Base-by-base conservation (phyloP, 768 basidiomycete genomes). In the Mycena haematopus region DNA sequence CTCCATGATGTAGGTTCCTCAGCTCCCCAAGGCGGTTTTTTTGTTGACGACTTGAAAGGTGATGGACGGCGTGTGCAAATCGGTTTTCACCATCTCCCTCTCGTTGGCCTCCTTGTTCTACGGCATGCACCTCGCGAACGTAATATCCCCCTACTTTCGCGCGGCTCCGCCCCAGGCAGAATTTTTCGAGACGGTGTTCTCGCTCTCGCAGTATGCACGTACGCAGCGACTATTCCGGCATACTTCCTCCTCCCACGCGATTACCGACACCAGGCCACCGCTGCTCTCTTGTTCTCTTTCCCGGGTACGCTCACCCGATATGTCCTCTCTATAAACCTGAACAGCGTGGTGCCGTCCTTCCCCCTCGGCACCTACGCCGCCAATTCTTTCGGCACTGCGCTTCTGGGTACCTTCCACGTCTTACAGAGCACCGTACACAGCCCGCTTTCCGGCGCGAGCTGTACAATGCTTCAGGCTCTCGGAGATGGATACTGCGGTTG, bases 401-500 rank as follows among this genome's bases (percentile, higher is more conserved):
- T 99, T 60, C 80, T 97, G 24, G 90, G 89, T 21, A 78, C 82
- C 24, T 87, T 91, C 68, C 88, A 86, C 68, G 86, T 91, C 53
- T 73, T 94, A 45, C 91, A 94, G 72, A 84, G 86, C 59, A 77
- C 78, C 13, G 64, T 73, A 35, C 63, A 75, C 24, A 60, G 64
- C 35, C 78, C 82, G 13, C 72, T 79, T 9, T 84, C 88, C 1
- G 72, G 75, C 22, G 76, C 81, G 61, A 80, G 84, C 35, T 97
- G 96, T 71, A 80, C 84, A 25, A 78, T 93, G 21, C 74, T 98
- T 44, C 89, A 92, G 71, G 96, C 94, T 1, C 76, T 99, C 38
- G 79, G 81, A 24, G 94, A 98, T 72, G 97, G 97, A 8, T 98
- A 94, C 72, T 98, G 96, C 72, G 97, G 95, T 13, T 95, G 94